Base-by-base conservation (phyloP, 2,329 filamentous ascomycete species). In the Hypoxylon sp. region DNA sequence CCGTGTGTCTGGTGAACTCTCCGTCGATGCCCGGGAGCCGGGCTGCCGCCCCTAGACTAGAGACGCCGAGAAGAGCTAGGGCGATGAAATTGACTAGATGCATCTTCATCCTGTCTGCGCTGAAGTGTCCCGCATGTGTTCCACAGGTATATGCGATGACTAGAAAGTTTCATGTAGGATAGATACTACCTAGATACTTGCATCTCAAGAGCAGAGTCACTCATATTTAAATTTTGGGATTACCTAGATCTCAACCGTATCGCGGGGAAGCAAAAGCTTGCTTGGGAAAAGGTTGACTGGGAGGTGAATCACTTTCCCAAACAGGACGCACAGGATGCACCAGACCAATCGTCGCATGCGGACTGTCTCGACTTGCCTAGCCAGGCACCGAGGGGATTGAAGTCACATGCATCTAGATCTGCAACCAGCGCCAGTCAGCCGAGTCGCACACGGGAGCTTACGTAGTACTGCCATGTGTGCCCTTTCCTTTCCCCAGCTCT, bases 401-500 rank as follows among this genome's bases (percentile, higher is more conserved):
- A 48, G 26, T 62, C 58, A 62, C 55, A 55, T 58, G 58, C 24
- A 41, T 24, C 23, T 17, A 27, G 42, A 37, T 38, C 41, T 54
- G 48, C 46, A 48, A 41, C 20, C 27, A n/a, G 47, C 46, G 31
- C 47, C 41, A 50, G 9, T 15, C 24, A 49, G 17, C 20, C 55
- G 20, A 29, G 49, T 49, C 48, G 41, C 45, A 49, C 35, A 48
- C 9, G 20, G 9, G 17, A 2, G 29, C 11, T n/a, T n/a, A 24
- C 17, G 17, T 18, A 40, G 18, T 47, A 4, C n/a, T 58, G 50
- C 18, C 15, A 3, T 58, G 17, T 48, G 13, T 37, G 20, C 15
- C 9, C 4, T 23, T 42, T 27, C 6, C 23, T 40, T 50, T 6
- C 7, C n/a, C 21, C 17, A 9, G 13, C 15, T 15, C 15, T 11